Evolutionary conservation across 345 rosid genomes (phyloP).

Genomic region (Ricinus communis): DNA sequence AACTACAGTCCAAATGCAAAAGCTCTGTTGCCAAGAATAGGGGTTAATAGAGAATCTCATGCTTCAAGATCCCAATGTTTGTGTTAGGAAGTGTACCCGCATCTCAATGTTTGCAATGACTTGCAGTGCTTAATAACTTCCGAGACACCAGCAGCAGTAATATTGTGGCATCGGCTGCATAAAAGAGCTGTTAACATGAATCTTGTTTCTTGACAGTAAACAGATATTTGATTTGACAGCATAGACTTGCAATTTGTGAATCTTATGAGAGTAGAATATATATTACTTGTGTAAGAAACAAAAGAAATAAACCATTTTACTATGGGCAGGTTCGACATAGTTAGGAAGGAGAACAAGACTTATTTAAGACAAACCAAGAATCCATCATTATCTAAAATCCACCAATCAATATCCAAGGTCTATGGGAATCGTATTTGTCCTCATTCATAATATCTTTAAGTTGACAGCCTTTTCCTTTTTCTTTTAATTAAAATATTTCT

Average conservation of each 20-base stretch:
- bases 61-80: constrained; percentile 1
- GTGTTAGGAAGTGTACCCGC: constrained; percentile 53
- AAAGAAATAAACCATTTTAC: not conserved
- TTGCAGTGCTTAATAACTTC: constrained; percentile 64
- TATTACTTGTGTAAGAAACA: not conserved
- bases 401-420: not conserved
- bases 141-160: constrained; percentile 63
- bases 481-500: too few species aligned
- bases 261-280: not conserved
- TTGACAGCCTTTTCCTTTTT: not conserved
- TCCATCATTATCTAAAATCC: not conserved
- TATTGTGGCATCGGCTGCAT: constrained; percentile 65
- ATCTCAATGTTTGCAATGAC: constrained; percentile 72
- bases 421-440: too few species aligned
- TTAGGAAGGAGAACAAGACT: not conserved
- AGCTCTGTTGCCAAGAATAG: not conserved
- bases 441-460: not conserved
- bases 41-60: not conserved
- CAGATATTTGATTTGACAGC: not conserved
- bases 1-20: not conserved
- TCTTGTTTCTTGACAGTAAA: not conserved
- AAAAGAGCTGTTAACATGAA: constrained; percentile 14
- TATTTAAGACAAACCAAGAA: not conserved
- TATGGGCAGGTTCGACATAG: not conserved
- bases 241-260: not conserved